phyloP scores from a whole-genome alignment of 1,139 yeast species.

The Blastobotrys petasosporus region DNA sequence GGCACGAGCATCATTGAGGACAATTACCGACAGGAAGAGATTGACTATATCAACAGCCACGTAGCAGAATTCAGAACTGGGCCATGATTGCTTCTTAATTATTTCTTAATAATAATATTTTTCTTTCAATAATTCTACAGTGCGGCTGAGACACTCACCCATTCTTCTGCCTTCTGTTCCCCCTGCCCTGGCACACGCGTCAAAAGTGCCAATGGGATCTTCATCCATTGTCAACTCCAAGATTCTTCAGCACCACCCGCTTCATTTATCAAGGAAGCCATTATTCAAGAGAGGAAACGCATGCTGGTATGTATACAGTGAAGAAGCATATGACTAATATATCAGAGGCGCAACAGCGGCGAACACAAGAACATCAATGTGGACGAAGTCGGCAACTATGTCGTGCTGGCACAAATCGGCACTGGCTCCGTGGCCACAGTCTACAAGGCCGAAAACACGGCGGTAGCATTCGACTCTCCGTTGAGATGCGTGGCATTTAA shows the following conservation, averaged over 20 bases:
- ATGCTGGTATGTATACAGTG: neutral
- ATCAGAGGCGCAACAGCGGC: neutral
- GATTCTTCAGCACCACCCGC: no score
- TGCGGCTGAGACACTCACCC: no score
- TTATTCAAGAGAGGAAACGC: neutral
- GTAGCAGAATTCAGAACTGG: neutral
- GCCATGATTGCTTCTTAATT: no score
- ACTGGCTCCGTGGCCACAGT: slow-evolving; percentile 17
- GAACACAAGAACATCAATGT: slow-evolving; percentile 1
- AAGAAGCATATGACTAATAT: no score
- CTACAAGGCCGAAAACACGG: slow-evolving; percentile 19
- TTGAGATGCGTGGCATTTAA: slow-evolving; percentile 21
- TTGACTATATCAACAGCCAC: slow-evolving; percentile 1
- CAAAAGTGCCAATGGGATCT: neutral
- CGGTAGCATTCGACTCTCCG: slow-evolving; percentile 11
- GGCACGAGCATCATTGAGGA: neutral
- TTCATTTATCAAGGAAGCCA: neutral
- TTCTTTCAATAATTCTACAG: no score
- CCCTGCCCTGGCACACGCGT: neutral
- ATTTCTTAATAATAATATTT: no score
- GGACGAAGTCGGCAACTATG: slow-evolving; percentile 12
- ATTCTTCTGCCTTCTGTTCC: no score
- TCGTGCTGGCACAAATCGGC: slow-evolving; percentile 15
- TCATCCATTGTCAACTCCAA: no score
- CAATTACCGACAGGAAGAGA: neutral